Evolutionary conservation across 352 stramenopile genomes (phyloP).

Genomic region (Globisporangium radiosum): DNA sequence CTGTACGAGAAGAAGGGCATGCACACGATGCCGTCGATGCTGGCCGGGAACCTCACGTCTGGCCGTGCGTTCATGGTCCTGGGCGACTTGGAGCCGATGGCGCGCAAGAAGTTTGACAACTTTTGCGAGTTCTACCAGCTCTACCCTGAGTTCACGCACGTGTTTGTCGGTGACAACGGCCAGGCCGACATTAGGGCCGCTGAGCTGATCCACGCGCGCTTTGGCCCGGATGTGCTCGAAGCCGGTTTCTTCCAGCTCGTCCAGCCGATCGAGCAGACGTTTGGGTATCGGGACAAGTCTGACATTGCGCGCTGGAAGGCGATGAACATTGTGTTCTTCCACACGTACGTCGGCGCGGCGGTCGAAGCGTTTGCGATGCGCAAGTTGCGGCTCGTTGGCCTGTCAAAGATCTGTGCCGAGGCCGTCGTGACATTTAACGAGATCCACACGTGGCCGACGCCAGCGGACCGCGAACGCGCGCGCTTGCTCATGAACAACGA

Average conservation of each 20-base stretch:
- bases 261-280: conserved; percentile 80
- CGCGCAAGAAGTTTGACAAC: conserved; percentile 96
- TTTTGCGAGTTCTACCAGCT: conserved; percentile 93
- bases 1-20: conserved; percentile 90
- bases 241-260: conserved; percentile 88
- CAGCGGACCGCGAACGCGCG: conserved; percentile 44
- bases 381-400: conserved; percentile 52
- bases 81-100: conserved; percentile 94
- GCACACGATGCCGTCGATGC: conserved; percentile 93
- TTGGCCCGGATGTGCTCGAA: conserved; percentile 55
- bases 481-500: conserved; percentile 66
- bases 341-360: conserved; percentile 13
- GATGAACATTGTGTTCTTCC: conserved; percentile 79
- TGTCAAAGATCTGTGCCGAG: conserved; percentile 69
- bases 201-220: conserved; percentile 84
- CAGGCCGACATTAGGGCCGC: conserved; percentile 90
- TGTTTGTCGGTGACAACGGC: conserved; percentile 98
- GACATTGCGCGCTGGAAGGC: conserved; percentile 68
- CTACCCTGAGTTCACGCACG: conserved; percentile 97
- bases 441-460: conserved; percentile 53
- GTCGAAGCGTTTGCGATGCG: conserved; percentile 71
- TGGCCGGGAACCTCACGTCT: conserved; percentile 92
- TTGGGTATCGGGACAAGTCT: conserved; percentile 71
- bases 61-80: conserved; percentile 94
- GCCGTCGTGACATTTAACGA: conserved; percentile 42